phyloP scores from a whole-genome alignment of 2,329 filamentous ascomycete species.

The Berkeleyomyces rouxiae region DNA sequence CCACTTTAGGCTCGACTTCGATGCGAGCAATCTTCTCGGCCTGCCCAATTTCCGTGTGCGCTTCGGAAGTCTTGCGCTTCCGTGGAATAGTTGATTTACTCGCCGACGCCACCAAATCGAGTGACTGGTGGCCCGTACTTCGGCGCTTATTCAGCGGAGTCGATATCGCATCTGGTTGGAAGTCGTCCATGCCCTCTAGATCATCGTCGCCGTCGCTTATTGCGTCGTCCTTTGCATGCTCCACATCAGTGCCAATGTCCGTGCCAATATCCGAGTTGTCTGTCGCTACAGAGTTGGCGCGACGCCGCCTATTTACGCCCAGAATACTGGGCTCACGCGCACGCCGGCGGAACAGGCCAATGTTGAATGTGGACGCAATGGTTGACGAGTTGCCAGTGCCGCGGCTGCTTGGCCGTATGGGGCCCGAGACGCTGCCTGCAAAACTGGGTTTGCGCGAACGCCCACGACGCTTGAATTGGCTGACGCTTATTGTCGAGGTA shows the following conservation, averaged over 20 bases:
- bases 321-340: conserved; percentile 45
- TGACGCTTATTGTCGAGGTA: conserved; percentile 30
- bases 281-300: conserved; percentile 14
- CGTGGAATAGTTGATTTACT: conserved; percentile 16
- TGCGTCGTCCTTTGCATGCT: conserved; percentile 18
- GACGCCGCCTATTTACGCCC: conserved; percentile 31
- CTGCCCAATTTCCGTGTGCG: conserved; percentile 23
- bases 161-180: conserved; percentile 48
- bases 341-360: conserved; percentile 40
- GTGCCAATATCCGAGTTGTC: conserved; percentile 15
- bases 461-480: conserved; percentile 29
- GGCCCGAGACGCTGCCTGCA: conserved; percentile 32
- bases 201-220: conserved; percentile 20
- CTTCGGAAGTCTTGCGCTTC: conserved; percentile 41
- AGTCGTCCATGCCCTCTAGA: conserved; percentile 32
- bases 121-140: conserved; percentile 20
- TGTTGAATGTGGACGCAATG: conserved; percentile 35
- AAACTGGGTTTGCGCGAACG: conserved; percentile 34
- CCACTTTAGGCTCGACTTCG: conserved; percentile 17
- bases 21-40: conserved; percentile 23
- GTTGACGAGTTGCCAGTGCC: conserved; percentile 28
- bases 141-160: conserved; percentile 40
- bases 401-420: conserved; percentile 37
- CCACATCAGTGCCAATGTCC: conserved; percentile 13
- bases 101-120: neutral